These are phyloP conservation scores for Phytophthora multivora DNA, from an alignment of 352 stramenopile genomes.

Conservation along the genomic window DNA sequence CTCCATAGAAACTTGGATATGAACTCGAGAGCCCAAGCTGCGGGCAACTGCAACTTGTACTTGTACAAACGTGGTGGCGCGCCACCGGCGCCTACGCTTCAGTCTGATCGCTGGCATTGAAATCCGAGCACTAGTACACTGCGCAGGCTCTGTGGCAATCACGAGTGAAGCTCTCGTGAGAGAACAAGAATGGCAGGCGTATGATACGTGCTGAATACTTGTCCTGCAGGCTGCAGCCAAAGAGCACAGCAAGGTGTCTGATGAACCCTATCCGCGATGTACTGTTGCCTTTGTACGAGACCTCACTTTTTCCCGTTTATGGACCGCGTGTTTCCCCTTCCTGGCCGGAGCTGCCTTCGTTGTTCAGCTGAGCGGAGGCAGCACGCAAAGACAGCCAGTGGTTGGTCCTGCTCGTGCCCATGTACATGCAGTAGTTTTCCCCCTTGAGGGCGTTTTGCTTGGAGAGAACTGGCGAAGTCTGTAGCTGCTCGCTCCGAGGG, in stretches of 20 bases:
- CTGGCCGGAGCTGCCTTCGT: constrained; percentile 1
- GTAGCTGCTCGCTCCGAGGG: too few relatives aligned
- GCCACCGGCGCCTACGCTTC: too few relatives aligned
- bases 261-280: constrained; percentile 28
- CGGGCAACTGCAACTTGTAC: background rate
- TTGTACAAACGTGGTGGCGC: background rate
- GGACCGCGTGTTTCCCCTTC: constrained; percentile 6
- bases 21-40: background rate
- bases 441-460: background rate
- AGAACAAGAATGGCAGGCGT: constrained; percentile 7
- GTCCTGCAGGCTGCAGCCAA: constrained; percentile 16
- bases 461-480: background rate
- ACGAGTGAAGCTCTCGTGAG: background rate
- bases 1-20: constrained; percentile 7
- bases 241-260: constrained; percentile 19
- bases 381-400: background rate
- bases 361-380: background rate
- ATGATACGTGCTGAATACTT: constrained; percentile 26
- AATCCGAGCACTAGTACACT: background rate
- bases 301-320: constrained; percentile 24
- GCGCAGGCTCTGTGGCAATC: background rate
- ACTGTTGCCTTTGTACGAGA: constrained; percentile 19
- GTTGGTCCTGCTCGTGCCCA: background rate
- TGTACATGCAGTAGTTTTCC: background rate
- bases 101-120: background rate